phyloP scores from a whole-genome alignment of 2,329 filamentous ascomycete species.

The Botrytis paeoniae region DNA sequence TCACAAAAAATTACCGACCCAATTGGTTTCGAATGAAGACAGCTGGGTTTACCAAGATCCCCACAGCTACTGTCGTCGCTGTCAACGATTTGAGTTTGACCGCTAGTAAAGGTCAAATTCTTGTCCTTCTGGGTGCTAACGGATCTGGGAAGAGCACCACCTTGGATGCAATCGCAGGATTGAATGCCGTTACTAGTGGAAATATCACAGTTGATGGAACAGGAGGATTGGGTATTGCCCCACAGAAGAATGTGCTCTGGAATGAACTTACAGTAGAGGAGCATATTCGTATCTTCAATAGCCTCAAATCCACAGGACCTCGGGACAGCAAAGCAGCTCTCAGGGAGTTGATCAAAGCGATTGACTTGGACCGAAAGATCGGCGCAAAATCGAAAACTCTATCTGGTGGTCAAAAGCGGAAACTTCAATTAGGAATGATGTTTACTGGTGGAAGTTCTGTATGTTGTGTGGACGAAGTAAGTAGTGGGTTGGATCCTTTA shows the following conservation, averaged over 20 bases:
- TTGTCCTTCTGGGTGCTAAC: slow-evolving; percentile 84
- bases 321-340: slow-evolving; percentile 58
- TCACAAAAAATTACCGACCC: slow-evolving; percentile 76
- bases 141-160: slow-evolving; percentile 90
- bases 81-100: slow-evolving; percentile 71
- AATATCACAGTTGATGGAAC: slow-evolving; percentile 73
- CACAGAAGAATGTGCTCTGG: slow-evolving; percentile 94
- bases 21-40: slow-evolving; percentile 55
- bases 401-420: slow-evolving; percentile 88
- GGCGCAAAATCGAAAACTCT: slow-evolving; percentile 71
- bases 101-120: slow-evolving; percentile 75
- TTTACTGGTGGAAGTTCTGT: slow-evolving; percentile 84
- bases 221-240: slow-evolving; percentile 80
- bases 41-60: slow-evolving; percentile 34
- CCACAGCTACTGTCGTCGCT: slow-evolving; percentile 69
- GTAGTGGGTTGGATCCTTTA: slow-evolving; percentile 81
- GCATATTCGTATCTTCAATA: slow-evolving; percentile 80
- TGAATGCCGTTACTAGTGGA: slow-evolving; percentile 73
- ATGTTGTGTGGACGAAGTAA: slow-evolving; percentile 90
- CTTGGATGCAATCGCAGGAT: slow-evolving; percentile 80
- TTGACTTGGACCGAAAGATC: slow-evolving; percentile 74
- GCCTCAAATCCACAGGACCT: slow-evolving; percentile 64
- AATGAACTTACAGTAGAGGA: slow-evolving; percentile 82
- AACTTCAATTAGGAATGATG: slow-evolving; percentile 93
- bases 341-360: slow-evolving; percentile 59